Base-by-base conservation (phyloP, 768 basidiomycete species). In the Leccinellum rugosiceps region DNA sequence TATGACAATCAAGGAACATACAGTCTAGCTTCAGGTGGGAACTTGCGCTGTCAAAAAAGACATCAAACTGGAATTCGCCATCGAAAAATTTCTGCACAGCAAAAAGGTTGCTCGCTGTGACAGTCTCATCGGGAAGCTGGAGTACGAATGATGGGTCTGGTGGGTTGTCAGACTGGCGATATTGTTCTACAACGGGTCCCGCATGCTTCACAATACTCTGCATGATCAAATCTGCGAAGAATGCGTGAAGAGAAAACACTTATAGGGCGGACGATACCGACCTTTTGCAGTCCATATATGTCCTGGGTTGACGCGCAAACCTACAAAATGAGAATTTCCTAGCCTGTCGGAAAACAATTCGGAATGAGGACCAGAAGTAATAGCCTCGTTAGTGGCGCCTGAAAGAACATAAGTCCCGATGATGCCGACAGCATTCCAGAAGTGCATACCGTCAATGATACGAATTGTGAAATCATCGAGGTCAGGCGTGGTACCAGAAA, bases 231-330 rank as follows among this genome's bases (percentile, higher is more conserved):
- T 90, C 93, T 94, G 46, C 17, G 43, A 23, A 44, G 44, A 56
- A 59, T 3, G 11, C 25, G 41, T 59, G 47, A 49, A 34, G 21
- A 44, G 30, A 32, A 5, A 30, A 7, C 0, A n/a, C 41, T 56
- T 47, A 58, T 43, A 19, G 25, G 28, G 48, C 19, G 35, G 47
- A 54, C 2, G 11, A 45, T 13, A 53, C 66, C 21, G 59, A 88
- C 93, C 88, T 78, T 88, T 90, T 3, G 91, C 92, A 74, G 85
- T 78, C 94, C 94, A 96, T n/a, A 92, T 75, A 21, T 80, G 77
- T 14, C 86, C 89, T 5, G 80, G 68, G 7, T 80, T 76, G 13
- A 88, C 75, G 17, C 81, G 80, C 26, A 82, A 78, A 3, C 92
- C 92, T 0, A 84, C 57, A 63, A 81, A 88, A 53, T 87, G 84